Conservation (phyloP, 441 rosid species). For the Viola pubescens region DNA sequence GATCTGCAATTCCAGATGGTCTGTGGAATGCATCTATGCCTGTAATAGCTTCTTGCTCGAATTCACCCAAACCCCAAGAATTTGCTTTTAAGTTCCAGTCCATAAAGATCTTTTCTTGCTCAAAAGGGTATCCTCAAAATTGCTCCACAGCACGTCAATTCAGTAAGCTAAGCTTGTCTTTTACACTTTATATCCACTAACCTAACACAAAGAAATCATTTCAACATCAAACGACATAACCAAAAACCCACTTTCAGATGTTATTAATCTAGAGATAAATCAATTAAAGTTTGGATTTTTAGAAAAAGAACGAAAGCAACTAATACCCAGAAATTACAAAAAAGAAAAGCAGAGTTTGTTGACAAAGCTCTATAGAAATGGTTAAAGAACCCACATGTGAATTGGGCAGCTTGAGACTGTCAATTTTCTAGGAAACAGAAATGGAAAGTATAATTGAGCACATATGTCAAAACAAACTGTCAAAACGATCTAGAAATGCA, state of each 20-base stretch:
- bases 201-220: background rate
- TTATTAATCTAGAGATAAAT: background rate
- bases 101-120: constrained; percentile 24
- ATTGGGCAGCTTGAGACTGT: background rate
- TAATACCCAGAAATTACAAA: background rate
- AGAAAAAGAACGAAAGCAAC: background rate
- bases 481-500: background rate
- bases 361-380: too few relatives aligned
- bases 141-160: constrained; percentile 9
- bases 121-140: constrained; percentile 2
- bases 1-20: constrained; percentile 34
- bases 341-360: too few relatives aligned
- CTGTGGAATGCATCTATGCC: constrained; percentile 28
- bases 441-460: background rate
- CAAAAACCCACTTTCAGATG: constrained; percentile 13
- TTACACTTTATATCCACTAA: background rate
- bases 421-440: background rate
- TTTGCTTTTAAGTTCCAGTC: constrained; percentile 49
- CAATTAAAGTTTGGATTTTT: constrained; percentile 1
- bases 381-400: background rate
- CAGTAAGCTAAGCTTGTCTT: constrained; percentile 17
- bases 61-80: constrained; percentile 44
- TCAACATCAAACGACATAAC: constrained; percentile 6
- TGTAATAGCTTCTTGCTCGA: constrained; percentile 35
- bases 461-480: background rate